A percentile compares a stretch with the other conserved stretches of the same genome.
These are phyloP conservation scores for Coniochaeta hoffmannii DNA, from an alignment of 2,329 filamentous ascomycete species.

Conservation along the genomic window DNA sequence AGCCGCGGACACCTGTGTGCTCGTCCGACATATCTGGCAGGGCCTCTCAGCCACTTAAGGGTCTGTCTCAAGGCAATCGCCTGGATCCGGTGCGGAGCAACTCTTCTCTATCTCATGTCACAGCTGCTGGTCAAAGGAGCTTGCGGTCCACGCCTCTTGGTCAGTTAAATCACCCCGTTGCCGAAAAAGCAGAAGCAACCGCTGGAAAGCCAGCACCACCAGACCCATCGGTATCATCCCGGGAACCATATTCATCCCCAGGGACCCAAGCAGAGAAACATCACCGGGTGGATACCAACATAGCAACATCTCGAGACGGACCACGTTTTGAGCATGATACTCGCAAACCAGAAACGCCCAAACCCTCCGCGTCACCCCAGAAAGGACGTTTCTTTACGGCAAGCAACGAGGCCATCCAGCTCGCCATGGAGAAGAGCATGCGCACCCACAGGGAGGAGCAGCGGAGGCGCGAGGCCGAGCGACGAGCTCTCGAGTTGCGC, in stretches of 20 bases:
- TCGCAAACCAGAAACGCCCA: not conserved
- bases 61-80: not conserved
- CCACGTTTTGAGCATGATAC: not conserved
- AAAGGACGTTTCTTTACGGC: constrained; percentile 27
- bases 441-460: constrained; percentile 22
- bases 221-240: not conserved
- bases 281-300: not conserved
- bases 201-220: not conserved
- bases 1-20: not conserved
- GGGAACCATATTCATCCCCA: not conserved
- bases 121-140: not conserved
- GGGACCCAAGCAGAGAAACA: not conserved
- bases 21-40: not conserved
- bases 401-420: constrained; percentile 17
- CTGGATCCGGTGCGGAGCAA: not conserved
- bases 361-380: constrained; percentile 9
- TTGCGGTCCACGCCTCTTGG: not conserved
- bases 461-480: constrained; percentile 7
- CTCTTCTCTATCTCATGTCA: not conserved
- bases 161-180: not conserved
- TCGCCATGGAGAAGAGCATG: constrained; percentile 21
- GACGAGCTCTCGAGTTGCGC: not conserved
- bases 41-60: not conserved
- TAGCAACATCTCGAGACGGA: not conserved
- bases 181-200: not conserved